Conservation (phyloP, 176 grass and related monocot genomes). For the Musa troglodytarum region DNA sequence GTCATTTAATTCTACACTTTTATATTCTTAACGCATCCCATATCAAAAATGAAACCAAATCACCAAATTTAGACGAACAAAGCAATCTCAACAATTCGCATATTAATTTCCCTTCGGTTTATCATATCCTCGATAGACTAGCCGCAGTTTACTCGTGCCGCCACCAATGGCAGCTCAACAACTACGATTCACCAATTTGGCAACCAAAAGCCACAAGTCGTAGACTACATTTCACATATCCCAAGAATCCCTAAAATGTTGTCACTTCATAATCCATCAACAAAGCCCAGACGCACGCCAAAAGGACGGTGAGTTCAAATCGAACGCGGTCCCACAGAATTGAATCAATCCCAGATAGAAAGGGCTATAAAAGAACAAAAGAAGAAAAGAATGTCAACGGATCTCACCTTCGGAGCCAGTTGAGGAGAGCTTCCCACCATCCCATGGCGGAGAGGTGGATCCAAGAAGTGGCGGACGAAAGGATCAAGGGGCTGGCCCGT, state of each 20-base stretch:
- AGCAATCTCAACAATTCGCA: too few species aligned
- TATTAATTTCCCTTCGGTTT: too few species aligned
- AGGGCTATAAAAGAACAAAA: too few species aligned
- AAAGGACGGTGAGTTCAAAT: neutral
- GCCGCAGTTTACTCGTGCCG: too few species aligned
- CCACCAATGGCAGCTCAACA: neutral
- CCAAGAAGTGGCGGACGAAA: neutral
- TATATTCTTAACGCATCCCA: too few species aligned
- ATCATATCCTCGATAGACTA: too few species aligned
- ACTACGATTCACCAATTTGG: neutral
- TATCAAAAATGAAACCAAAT: too few species aligned
- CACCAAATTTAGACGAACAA: too few species aligned
- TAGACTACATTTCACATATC: neutral
- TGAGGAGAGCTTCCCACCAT: slow-evolving; percentile 95
- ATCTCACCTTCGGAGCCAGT: slow-evolving; percentile 86
- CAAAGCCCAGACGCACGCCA: neutral
- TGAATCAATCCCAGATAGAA: neutral
- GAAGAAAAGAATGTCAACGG: neutral
- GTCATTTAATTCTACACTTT: too few species aligned
- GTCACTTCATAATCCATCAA: neutral
- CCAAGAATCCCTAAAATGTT: neutral
- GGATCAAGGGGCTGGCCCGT: neutral
- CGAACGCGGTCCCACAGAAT: neutral
- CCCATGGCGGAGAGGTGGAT: slow-evolving; percentile 38
- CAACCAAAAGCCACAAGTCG: neutral